phyloP scores from a whole-genome alignment of 148 eudicot species.

The Rhododendron ovatum region DNA sequence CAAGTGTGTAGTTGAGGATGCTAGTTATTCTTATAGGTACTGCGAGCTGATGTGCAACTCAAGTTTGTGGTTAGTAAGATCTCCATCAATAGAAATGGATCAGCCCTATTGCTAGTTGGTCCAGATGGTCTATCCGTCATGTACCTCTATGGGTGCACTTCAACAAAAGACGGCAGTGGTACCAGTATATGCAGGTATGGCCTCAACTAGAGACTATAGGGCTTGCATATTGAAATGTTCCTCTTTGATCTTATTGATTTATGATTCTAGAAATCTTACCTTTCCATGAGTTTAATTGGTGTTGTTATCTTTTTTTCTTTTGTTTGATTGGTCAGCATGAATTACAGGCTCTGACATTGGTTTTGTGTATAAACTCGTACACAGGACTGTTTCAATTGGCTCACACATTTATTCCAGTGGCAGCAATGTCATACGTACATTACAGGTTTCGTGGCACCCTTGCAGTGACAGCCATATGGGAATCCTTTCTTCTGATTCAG shows the following conservation, averaged over 20 bases:
- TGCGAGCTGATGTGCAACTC: constrained; percentile 59
- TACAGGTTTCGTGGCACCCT: constrained; percentile 87
- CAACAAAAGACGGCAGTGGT: constrained; percentile 47
- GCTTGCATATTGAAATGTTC: not conserved
- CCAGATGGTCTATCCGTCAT: constrained; percentile 57
- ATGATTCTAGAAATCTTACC: not conserved
- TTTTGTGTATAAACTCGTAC: constrained; percentile 8
- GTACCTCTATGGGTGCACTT: constrained; percentile 66
- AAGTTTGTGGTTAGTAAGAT: constrained; percentile 58
- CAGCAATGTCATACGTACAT: constrained; percentile 44
- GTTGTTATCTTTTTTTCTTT: not conserved
- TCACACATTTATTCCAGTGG: constrained; percentile 52
- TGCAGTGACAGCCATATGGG: constrained; percentile 78
- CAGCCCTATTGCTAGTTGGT: constrained; percentile 72
- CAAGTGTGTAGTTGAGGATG: constrained; percentile 12
- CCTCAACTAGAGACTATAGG: not conserved
- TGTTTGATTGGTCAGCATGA: not conserved
- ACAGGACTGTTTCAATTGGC: constrained; percentile 73
- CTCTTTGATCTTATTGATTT: not conserved
- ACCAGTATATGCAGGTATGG: constrained; percentile 61
- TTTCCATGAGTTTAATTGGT: not conserved
- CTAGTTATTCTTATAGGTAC: constrained; percentile 41
- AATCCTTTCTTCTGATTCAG: constrained; percentile 88
- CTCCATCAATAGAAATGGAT: constrained; percentile 72
- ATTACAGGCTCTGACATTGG: not conserved